Conservation (phyloP, 1,284 basidiomycete species). For the Somion occarium region DNA sequence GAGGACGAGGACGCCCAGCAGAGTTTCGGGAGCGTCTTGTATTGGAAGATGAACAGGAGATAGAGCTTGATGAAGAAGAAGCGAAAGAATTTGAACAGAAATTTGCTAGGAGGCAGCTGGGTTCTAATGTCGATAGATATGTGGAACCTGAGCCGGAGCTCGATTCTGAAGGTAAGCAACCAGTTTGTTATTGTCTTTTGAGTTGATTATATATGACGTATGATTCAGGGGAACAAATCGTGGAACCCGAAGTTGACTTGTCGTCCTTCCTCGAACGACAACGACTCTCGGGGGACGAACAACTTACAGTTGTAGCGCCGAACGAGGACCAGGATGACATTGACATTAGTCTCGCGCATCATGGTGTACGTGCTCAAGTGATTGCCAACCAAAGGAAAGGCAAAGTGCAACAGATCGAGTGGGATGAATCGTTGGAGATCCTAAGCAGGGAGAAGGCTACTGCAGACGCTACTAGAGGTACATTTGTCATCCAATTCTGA, state of each 20-base stretch:
- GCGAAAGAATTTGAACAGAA: constrained; percentile 42
- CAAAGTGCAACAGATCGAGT: constrained; percentile 55
- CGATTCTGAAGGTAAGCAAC: constrained; percentile 57
- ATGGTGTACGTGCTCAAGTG: not conserved
- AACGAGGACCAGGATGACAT: constrained; percentile 50
- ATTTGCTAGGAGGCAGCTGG: constrained; percentile 53
- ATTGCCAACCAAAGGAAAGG: constrained; percentile 53
- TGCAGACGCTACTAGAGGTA: constrained; percentile 72
- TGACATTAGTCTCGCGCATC: constrained; percentile 50
- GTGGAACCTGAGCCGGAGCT: constrained; percentile 59
- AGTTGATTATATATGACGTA: too few relatives aligned
- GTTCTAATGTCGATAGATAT: constrained; percentile 68
- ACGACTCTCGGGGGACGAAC: constrained; percentile 32
- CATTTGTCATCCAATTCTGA: not conserved
- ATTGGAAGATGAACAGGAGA: constrained; percentile 50
- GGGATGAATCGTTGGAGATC: constrained; percentile 60
- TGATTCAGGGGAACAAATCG: constrained; percentile 53
- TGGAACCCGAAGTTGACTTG: constrained; percentile 71
- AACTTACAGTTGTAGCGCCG: constrained; percentile 15
- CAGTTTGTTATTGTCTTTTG: not conserved
- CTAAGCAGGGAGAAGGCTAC: constrained; percentile 63
- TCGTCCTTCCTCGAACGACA: constrained; percentile 62
- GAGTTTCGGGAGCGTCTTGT: constrained; percentile 55
- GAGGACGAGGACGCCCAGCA: constrained; percentile 51
- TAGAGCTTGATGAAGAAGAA: constrained; percentile 37